phyloP scores from a whole-genome alignment of 352 stramenopile species.

The Pythium aphanidermatum region DNA sequence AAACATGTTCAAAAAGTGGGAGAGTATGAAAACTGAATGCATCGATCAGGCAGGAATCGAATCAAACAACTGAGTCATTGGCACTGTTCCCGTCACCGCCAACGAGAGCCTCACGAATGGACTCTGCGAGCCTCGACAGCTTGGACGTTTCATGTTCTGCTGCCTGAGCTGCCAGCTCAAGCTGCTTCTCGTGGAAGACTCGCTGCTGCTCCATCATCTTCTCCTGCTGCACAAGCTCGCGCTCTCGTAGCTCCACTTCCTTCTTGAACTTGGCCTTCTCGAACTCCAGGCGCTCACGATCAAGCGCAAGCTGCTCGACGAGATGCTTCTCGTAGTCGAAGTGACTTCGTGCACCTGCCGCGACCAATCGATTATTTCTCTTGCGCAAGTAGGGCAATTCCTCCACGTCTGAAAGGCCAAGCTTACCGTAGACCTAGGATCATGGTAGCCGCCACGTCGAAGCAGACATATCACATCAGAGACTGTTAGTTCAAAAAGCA shows the following conservation, averaged over 20 bases:
- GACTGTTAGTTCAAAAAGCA: no score
- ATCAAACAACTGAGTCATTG: slow-evolving; percentile 16
- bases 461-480: no score
- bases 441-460: no score
- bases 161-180: slow-evolving; percentile 33
- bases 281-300: slow-evolving; percentile 67
- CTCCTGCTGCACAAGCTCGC: slow-evolving; percentile 51
- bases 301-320: slow-evolving; percentile 58
- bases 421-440: slow-evolving; percentile 27
- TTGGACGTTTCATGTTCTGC: slow-evolving; percentile 46
- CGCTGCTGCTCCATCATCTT: slow-evolving; percentile 63
- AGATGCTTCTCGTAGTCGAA: slow-evolving; percentile 79
- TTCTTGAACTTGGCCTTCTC: slow-evolving; percentile 71
- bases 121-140: slow-evolving; percentile 53
- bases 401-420: slow-evolving; percentile 19
- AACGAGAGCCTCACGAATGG: slow-evolving; percentile 47
- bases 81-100: slow-evolving; percentile 19
- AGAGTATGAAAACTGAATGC: no score
- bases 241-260: slow-evolving; percentile 64
- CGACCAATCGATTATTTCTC: slow-evolving; percentile 27
- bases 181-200: slow-evolving; percentile 46
- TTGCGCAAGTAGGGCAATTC: slow-evolving; percentile 24
- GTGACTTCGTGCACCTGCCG: slow-evolving; percentile 24
- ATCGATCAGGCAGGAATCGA: no score
- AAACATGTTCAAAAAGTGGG: no score